Conservation (phyloP, 306 rosid species). For the Gastrolobium bilobum region DNA sequence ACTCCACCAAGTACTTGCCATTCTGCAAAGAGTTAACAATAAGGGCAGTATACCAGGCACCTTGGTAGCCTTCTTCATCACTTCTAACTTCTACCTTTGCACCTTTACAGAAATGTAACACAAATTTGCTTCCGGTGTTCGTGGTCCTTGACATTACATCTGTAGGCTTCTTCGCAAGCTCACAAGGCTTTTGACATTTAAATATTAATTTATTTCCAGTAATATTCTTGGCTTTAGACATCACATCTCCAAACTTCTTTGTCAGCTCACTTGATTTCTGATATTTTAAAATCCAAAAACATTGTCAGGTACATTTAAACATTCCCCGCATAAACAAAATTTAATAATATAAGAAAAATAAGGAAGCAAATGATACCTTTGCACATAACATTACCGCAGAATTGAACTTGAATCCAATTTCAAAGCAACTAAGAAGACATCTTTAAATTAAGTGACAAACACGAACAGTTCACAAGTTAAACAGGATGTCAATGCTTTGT, state of each 20-base stretch:
- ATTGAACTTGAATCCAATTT: conserved; percentile 5
- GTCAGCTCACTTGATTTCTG: conserved; percentile 43
- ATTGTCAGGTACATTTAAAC: conserved; percentile 18
- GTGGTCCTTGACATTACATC: conserved; percentile 5
- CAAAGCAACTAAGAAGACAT: not conserved
- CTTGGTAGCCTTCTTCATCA: conserved; percentile 59
- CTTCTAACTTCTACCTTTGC: conserved; percentile 54
- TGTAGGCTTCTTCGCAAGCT: conserved; percentile 24
- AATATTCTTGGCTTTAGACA: conserved; percentile 32
- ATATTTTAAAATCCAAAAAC: conserved; percentile 34
- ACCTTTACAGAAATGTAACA: conserved; percentile 35
- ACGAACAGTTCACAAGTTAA: conserved; percentile 1
- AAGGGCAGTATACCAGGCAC: conserved; percentile 55
- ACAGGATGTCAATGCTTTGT: conserved; percentile 27
- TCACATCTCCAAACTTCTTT: conserved; percentile 38
- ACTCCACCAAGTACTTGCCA: conserved; percentile 57
- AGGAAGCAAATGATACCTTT: conserved; percentile 2
- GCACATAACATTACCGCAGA: not conserved
- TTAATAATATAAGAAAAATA: not conserved
- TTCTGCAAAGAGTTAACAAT: conserved; percentile 37
- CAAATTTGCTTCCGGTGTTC: conserved; percentile 20
- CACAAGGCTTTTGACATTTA: conserved; percentile 31
- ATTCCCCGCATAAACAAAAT: conserved; percentile 6
- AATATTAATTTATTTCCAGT: conserved; percentile 38
- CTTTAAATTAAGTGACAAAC: not conserved